Percentiles rank a stretch among this genome's conserved stretches.
Evolutionary conservation across 805 yeast genomes (phyloP).

Genomic region (Danielia oregonensis): DNA sequence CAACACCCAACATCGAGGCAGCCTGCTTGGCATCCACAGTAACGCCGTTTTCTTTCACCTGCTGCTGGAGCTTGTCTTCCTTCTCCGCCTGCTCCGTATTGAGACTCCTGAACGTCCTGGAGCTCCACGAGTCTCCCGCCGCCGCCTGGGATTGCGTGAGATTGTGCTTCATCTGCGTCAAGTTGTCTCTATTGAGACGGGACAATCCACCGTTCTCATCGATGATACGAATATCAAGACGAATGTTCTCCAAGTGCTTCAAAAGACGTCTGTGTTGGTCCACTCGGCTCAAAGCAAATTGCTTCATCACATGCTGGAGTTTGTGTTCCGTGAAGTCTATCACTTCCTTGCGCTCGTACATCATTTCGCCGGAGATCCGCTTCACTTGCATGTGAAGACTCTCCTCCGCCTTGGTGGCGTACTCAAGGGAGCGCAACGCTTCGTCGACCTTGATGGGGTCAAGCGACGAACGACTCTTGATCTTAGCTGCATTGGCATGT

Average conservation of each 20-base stretch:
- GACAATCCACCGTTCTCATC: conserved; percentile 79
- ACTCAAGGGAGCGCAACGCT: conserved; percentile 74
- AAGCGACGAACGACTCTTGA: conserved; percentile 68
- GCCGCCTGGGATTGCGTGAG: conserved; percentile 41
- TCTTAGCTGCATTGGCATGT: conserved; percentile 67
- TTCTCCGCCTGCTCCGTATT: conserved; percentile 24
- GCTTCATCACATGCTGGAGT: conserved; percentile 51
- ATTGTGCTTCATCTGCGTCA: conserved; percentile 43
- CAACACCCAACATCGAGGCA: conserved; percentile 73
- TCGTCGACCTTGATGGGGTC: conserved; percentile 90
- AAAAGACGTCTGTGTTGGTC: conserved; percentile 84
- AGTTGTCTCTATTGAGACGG: conserved; percentile 71
- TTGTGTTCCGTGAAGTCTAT: conserved; percentile 54
- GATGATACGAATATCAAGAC: conserved; percentile 68
- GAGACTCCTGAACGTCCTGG: conserved; percentile 37
- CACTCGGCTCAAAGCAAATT: conserved; percentile 64
- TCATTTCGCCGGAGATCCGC: conserved; percentile 81
- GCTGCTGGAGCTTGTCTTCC: conserved; percentile 12
- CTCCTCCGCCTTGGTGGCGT: conserved; percentile 72
- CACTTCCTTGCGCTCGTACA: conserved; percentile 65
- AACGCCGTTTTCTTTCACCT: conserved; percentile 22
- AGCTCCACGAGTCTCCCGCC: conserved; percentile 43
- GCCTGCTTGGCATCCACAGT: conserved; percentile 77
- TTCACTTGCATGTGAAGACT: conserved; percentile 73
- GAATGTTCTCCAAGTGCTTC: conserved; percentile 64